Percentiles rank a stretch among this genome's conserved stretches.
These are phyloP conservation scores for Ceriops tagal DNA, from an alignment of 345 rosid genomes.

Conservation along the genomic window DNA sequence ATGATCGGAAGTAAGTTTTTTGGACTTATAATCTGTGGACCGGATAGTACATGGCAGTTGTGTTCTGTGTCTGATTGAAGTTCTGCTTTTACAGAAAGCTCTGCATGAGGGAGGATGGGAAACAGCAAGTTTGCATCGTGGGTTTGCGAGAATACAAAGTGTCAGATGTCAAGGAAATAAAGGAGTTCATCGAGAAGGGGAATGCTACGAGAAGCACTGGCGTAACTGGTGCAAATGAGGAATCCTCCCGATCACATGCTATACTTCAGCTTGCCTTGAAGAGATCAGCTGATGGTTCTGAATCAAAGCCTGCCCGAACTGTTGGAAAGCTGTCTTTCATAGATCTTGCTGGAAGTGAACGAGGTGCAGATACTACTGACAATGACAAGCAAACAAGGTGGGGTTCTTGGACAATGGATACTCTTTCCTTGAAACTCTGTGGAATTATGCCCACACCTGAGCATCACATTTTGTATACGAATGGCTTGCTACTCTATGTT, in stretches of 20 bases:
- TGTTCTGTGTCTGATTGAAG: slow-evolving; percentile 6
- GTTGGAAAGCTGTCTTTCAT: slow-evolving; percentile 65
- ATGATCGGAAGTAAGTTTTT: slow-evolving; percentile 54
- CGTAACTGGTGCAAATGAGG: slow-evolving; percentile 67
- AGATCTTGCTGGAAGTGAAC: slow-evolving; percentile 71
- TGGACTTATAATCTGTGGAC: not conserved
- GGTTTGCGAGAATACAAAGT: slow-evolving; percentile 61
- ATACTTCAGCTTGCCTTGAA: slow-evolving; percentile 64
- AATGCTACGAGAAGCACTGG: slow-evolving; percentile 61
- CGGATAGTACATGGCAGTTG: not conserved
- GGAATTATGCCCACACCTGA: no score
- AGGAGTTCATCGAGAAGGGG: slow-evolving; percentile 54
- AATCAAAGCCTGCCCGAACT: slow-evolving; percentile 46
- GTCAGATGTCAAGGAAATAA: slow-evolving; percentile 51
- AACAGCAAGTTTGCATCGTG: slow-evolving; percentile 66
- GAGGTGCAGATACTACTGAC: slow-evolving; percentile 72
- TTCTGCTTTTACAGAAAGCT: slow-evolving; percentile 44
- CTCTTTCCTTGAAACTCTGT: no score
- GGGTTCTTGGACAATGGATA: no score
- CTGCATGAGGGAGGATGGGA: slow-evolving; percentile 70
- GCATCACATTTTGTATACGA: no score
- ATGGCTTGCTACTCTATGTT: no score
- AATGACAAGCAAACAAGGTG: slow-evolving; percentile 70
- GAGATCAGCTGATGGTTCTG: slow-evolving; percentile 44
- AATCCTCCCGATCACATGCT: slow-evolving; percentile 68